Evolutionary conservation across 805 yeast genomes (phyloP), one percentile per base, ranked within the genome.

Genomic region (Sugiyamaella marilandica): DNA sequence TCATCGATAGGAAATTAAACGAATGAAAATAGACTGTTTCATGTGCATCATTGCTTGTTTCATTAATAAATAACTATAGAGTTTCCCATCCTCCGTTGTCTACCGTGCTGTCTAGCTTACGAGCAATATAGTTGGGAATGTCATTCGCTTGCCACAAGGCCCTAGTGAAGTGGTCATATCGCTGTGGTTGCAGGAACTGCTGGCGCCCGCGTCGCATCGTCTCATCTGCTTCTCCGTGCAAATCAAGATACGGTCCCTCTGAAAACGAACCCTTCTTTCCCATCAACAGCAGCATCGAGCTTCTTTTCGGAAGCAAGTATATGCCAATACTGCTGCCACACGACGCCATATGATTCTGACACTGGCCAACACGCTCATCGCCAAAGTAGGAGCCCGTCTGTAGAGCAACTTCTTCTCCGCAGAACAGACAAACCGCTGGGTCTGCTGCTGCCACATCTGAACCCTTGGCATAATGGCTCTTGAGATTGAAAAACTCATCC

Each of bases 21-120:
- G 14, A n/a, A 11, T 36, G 41, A 36, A 36, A 36, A 8, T 36
- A 36, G 11, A n/a, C 16, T 36, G 11, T 36, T 34, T 43, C 16
- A 24, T 34, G 37, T 34, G n/a, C 37, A 34, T 13, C 16, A n/a
- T 14, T n/a, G 37, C 9, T 14, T 8, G 37, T 8, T 39, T 14
- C 21, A 29, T 26, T n/a, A 29, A 32, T 11, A 2, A 32, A 10
- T 10, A 31, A 45, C 66, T 71, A 88, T 56, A 86, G 71, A 1
- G 94, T 87, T 60, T 86, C 94, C 99, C 99, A 92, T 0, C 99
- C 99, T 8, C 99, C 99, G 36, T 85, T 80, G 67, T 92, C 98
- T 33, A 84, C 69, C 7, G 78, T 79, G 37, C 84, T 81, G 61
- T 92, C 98, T 13, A 92, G 75, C 58, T 83, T 82, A 57, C 98